phyloP scores from a whole-genome alignment of 2,329 filamentous ascomycete species.

The Huntiella abstrusa region DNA sequence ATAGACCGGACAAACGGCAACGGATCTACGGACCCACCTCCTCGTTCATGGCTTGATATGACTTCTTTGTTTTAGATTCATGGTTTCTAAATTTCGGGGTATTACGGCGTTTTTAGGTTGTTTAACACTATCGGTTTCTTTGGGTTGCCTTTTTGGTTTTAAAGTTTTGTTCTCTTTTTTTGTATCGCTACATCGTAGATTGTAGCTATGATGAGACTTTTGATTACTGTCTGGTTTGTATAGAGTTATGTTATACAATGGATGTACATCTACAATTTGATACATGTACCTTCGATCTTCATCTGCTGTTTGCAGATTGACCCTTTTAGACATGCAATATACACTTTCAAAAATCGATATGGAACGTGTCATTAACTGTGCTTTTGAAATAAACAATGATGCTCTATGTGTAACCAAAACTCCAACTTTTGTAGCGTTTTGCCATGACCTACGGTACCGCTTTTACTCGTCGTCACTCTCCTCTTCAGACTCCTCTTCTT shows the following conservation, averaged over 20 bases:
- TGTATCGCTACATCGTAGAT: neutral
- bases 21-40: constrained; percentile 9
- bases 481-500: constrained; percentile 26
- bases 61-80: neutral
- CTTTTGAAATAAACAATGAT: no score
- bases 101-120: neutral
- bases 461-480: constrained; percentile 11
- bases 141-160: neutral
- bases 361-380: neutral
- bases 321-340: no score
- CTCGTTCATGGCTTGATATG: constrained; percentile 1
- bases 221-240: no score
- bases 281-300: no score
- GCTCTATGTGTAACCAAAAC: no score
- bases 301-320: no score
- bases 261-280: no score
- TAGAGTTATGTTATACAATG: no score
- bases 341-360: neutral
- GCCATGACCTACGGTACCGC: neutral
- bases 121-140: neutral
- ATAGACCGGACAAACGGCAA: constrained; percentile 9
- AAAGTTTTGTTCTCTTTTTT: neutral
- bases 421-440: neutral
- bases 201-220: no score
- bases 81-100: no score